Percentiles rank a stretch among this genome's conserved stretches.
Conservation (phyloP, 2,329 filamentous ascomycete genomes). For the Juglanconis sp. region DNA sequence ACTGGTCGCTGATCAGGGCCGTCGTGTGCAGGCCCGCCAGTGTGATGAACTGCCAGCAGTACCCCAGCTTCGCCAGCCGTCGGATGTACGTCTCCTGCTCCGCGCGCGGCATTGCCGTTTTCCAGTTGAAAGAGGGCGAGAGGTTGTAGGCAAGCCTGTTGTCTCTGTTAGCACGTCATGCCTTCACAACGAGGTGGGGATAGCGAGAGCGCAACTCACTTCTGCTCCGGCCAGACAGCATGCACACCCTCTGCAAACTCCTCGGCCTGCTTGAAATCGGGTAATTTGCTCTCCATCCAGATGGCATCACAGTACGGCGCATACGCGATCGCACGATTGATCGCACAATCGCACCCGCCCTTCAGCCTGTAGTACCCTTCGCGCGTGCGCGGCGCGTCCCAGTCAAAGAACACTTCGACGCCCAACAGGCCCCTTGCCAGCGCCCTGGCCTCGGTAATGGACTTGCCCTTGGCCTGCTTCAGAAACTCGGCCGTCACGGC, state of each 20-base stretch:
- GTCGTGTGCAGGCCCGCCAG: conserved; percentile 94
- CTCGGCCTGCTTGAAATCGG: conserved; percentile 85
- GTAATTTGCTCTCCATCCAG: conserved; percentile 99
- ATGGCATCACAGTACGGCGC: conserved; percentile 93
- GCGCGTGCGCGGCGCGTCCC: conserved; percentile 87
- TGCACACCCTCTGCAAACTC: conserved; percentile 94
- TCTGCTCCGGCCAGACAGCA: conserved; percentile 92
- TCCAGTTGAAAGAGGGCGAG: conserved; percentile 99
- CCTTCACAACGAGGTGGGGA: not conserved
- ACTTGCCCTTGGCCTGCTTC: conserved; percentile 72
- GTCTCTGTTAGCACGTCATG: not conserved
- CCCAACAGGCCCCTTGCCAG: conserved; percentile 76
- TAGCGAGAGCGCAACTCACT: conserved; percentile 53
- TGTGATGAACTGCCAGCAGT: conserved; percentile 99
- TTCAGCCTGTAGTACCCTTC: conserved; percentile 94
- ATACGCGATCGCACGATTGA: conserved; percentile 88
- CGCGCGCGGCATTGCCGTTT: conserved; percentile 83
- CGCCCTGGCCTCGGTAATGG: conserved; percentile 75
- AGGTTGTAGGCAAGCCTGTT: conserved; percentile 91
- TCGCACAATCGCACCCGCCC: conserved; percentile 85
- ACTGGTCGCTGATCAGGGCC: conserved; percentile 85
- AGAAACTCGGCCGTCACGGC: conserved; percentile 65
- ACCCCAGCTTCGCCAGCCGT: conserved; percentile 80
- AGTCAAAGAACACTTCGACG: conserved; percentile 84
- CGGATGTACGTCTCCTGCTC: conserved; percentile 98